Evolutionary conservation across 2,329 filamentous ascomycete species (phyloP), one percentile per base, ranked within the genome.

Genomic region (Trichoderma polysporum): DNA sequence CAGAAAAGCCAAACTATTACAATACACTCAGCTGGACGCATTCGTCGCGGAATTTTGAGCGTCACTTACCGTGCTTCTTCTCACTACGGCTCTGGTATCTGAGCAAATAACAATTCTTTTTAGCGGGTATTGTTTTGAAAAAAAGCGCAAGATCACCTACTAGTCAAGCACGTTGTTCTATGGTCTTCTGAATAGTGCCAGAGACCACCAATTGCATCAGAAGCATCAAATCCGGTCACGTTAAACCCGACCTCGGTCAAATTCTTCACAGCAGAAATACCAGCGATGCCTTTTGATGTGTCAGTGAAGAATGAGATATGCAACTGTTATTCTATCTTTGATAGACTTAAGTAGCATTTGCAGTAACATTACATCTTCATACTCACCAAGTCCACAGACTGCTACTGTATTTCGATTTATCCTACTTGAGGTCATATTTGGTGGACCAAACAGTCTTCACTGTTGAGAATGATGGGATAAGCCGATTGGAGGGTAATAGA

Each of bases 181-280:
- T 75, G 62, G 22, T 78, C 73, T 3, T 75, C 72, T 27, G 75
- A 79, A 66, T 76, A 81, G 29, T 77, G 75, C 81, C 81, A 83
- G 1, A 83, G 71, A 0, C 81, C 81, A 10, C 81, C 81, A 25
- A 82, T 71, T 59, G 76, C 77, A 56, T 72, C 67, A 62, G 79
- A 79, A 33, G 76, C 73, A 52, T 83, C 82, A 54, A 82, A 83
- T 1, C 77, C 81, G 1, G 77, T 76, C 3, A 77, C 81, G 12
- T 81, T 70, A 61, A 82, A 83, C 3, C 80, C 79, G 17, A 25
- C 41, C 29, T 61, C 58, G 2, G 58, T 61, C 58, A 61, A 35
- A 27, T 73, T 88, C 10, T 83, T 89, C 68, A 91, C 91, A 73
- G 74, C 81, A 22, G 89, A 91, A 73, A 61, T 37, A 7, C 58